phyloP scores from a whole-genome alignment of 108 stramenopile genomes.

The Bacterosira constricta region DNA sequence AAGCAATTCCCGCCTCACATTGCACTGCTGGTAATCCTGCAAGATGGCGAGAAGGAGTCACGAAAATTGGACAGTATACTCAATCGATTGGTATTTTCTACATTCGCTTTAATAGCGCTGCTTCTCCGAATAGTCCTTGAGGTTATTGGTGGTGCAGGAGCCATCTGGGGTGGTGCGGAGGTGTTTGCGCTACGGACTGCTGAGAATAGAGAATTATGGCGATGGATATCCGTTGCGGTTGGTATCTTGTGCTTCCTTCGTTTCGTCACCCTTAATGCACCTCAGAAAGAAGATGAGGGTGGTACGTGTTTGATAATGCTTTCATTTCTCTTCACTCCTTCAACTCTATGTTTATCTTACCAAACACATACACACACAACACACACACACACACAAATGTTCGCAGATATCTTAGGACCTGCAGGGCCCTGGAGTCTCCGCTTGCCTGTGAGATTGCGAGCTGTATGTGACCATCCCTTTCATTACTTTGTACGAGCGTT shows the following conservation, averaged over 20 bases:
- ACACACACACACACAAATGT: too few species aligned
- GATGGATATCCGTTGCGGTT: slow-evolving; percentile 27
- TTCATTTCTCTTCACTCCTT: too few species aligned
- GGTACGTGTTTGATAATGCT: too few species aligned
- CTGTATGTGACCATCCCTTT: slow-evolving; percentile 43
- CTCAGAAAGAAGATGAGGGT: slow-evolving; percentile 43
- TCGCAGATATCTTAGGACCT: slow-evolving; percentile 45
- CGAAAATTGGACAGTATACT: slow-evolving; percentile 30
- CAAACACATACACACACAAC: too few species aligned
- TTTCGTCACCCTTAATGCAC: slow-evolving; percentile 32
- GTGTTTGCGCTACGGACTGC: slow-evolving; percentile 13
- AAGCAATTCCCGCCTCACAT: slow-evolving; percentile 44
- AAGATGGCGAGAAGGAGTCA: slow-evolving; percentile 44
- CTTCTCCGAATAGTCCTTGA: slow-evolving; percentile 36
- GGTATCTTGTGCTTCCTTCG: slow-evolving; percentile 36
- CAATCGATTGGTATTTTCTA: slow-evolving; percentile 24
- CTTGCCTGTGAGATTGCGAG: slow-evolving; percentile 31
- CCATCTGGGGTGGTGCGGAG: slow-evolving; percentile 47
- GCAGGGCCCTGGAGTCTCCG: slow-evolving; percentile 43
- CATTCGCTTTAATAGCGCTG: slow-evolving; percentile 31
- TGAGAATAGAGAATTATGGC: slow-evolving; percentile 37
- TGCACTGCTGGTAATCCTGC: slow-evolving; percentile 36
- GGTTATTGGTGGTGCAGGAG: slow-evolving; percentile 44
- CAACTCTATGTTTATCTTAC: too few species aligned
- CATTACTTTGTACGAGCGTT: slow-evolving; percentile 47